phyloP scores from a whole-genome alignment of 768 basidiomycete species.

The Gymnopilus dilepis region DNA sequence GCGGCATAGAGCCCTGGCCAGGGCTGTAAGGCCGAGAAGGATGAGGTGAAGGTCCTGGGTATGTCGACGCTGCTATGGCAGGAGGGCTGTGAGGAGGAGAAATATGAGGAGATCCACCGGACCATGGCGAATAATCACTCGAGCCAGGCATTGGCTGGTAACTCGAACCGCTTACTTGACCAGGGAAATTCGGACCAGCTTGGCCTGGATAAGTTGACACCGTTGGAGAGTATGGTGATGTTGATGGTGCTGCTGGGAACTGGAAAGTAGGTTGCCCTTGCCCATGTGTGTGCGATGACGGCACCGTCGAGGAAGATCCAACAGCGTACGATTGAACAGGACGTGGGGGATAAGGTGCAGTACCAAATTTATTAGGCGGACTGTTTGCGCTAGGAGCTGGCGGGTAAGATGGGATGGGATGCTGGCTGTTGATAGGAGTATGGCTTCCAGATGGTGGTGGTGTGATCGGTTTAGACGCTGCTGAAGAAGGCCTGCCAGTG shows the following conservation, averaged over 20 bases:
- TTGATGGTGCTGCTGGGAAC: constrained; percentile 12
- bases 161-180: constrained; percentile 21
- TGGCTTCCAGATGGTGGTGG: constrained; percentile 9
- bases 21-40: constrained; percentile 22
- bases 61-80: constrained; percentile 12
- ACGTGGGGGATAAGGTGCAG: constrained; percentile 14
- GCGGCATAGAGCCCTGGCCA: constrained; percentile 13
- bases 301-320: constrained; percentile 7
- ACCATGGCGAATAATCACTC: constrained; percentile 19
- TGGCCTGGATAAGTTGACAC: constrained; percentile 20
- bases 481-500: constrained; percentile 11
- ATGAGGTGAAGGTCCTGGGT: constrained; percentile 24
- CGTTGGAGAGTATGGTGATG: constrained; percentile 12
- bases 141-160: constrained; percentile 22
- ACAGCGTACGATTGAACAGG: constrained; percentile 12
- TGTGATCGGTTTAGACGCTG: constrained; percentile 13
- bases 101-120: constrained; percentile 18
- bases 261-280: not conserved
- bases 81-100: constrained; percentile 31
- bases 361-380: constrained; percentile 5
- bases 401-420: constrained; percentile 8
- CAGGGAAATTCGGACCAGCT: constrained; percentile 19
- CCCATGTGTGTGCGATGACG: constrained; percentile 6
- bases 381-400: constrained; percentile 3
- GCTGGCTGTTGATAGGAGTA: constrained; percentile 4